Evolutionary conservation across 1,139 yeast genomes (phyloP).

Genomic region (Blastobotrys petasosporus): DNA sequence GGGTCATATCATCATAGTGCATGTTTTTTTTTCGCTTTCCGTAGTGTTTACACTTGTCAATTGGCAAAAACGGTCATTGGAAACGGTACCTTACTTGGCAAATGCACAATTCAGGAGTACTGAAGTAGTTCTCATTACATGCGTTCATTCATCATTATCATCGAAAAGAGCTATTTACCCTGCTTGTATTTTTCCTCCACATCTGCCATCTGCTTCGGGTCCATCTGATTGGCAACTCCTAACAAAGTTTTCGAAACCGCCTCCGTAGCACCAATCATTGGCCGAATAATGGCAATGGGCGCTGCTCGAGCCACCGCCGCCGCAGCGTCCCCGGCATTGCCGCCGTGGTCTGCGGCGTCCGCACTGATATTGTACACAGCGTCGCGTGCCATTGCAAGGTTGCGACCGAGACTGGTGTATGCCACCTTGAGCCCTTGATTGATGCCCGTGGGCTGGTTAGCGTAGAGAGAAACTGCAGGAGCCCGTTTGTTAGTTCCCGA

Average conservation of each 20-base stretch:
- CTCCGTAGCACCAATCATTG: constrained; percentile 90
- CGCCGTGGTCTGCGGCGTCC: constrained; percentile 45
- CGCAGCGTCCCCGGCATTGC: constrained; percentile 58
- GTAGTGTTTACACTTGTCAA: too few relatives aligned
- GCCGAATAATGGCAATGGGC: constrained; percentile 75
- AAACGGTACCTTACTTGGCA: too few relatives aligned
- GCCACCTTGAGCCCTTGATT: constrained; percentile 72
- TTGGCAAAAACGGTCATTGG: too few relatives aligned
- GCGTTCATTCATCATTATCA: too few relatives aligned
- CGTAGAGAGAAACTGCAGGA: constrained; percentile 59
- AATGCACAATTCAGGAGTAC: too few relatives aligned
- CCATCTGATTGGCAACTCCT: constrained; percentile 79
- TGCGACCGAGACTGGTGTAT: constrained; percentile 63
- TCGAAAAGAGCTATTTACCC: neutral
- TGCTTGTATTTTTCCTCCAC: constrained; percentile 10
- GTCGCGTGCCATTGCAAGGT: constrained; percentile 58
- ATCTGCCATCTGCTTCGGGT: constrained; percentile 47
- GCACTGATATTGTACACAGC: constrained; percentile 56
- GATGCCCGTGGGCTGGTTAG: constrained; percentile 71
- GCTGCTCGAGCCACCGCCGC: constrained; percentile 66
- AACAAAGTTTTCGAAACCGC: constrained; percentile 75
- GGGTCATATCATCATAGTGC: too few relatives aligned
- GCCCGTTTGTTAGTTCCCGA: constrained; percentile 5
- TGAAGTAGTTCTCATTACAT: too few relatives aligned
- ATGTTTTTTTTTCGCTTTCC: too few relatives aligned